Percentiles rank a stretch among this genome's conserved stretches.
Conservation (phyloP, 2,329 filamentous ascomycete species). For the Pyrenochaeta sp. region DNA sequence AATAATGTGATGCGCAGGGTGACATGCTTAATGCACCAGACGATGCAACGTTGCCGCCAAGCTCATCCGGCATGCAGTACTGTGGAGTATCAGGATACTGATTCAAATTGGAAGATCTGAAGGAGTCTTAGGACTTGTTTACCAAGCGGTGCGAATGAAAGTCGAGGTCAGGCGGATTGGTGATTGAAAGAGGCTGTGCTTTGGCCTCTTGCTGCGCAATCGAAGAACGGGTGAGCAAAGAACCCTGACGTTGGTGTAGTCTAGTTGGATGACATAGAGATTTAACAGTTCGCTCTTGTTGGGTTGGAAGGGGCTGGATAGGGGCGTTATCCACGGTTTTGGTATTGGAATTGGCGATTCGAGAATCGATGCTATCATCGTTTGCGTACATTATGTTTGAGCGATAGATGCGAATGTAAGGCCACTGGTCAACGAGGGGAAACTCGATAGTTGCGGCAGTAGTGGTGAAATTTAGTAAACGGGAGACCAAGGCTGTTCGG, state of each 20-base stretch:
- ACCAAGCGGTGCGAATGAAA: constrained; percentile 9
- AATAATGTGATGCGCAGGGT: constrained; percentile 13
- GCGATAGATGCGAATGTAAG: no score
- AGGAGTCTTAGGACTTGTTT: constrained; percentile 17
- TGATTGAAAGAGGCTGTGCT: constrained; percentile 23
- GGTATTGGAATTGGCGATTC: no score
- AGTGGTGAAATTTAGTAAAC: no score
- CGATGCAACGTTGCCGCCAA: constrained; percentile 1
- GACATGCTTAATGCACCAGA: constrained; percentile 6
- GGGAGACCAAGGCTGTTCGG: no score
- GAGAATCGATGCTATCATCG: no score
- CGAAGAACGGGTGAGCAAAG: constrained; percentile 15
- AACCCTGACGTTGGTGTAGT: constrained; percentile 18
- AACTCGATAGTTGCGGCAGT: no score
- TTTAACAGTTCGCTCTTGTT: no score
- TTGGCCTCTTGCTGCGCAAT: constrained; percentile 20
- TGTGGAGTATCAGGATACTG: not conserved
- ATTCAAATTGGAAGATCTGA: constrained; percentile 9
- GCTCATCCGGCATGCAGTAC: constrained; percentile 2
- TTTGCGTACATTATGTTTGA: no score
- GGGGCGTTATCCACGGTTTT: no score
- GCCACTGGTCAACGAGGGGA: no score
- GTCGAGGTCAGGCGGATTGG: constrained; percentile 5
- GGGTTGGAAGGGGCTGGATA: no score
- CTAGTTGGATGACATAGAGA: constrained; percentile 12